These are phyloP conservation scores for Epichloe baconii DNA, from an alignment of 2,329 filamentous ascomycete species.

Conservation along the genomic window DNA sequence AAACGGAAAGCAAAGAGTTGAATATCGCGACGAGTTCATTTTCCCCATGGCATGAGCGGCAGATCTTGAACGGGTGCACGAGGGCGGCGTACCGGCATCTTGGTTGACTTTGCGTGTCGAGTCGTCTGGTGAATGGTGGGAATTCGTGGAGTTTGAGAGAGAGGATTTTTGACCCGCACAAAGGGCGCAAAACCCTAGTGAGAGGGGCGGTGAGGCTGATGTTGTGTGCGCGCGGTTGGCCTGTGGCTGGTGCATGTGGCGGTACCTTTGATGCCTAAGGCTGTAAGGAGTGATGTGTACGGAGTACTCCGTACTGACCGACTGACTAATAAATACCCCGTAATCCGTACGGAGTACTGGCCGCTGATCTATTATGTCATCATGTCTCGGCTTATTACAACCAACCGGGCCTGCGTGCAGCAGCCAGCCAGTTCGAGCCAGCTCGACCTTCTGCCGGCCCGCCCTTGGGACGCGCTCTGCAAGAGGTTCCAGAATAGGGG, in stretches of 20 bases:
- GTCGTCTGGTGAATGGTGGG: constrained; percentile 22
- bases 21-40: not conserved
- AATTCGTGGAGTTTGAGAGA: constrained; percentile 18
- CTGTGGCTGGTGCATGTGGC: not conserved
- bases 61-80: constrained; percentile 3
- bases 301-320: too few species aligned
- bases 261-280: not conserved
- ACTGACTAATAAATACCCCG: not conserved
- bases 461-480: not conserved
- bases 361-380: too few species aligned
- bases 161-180: constrained; percentile 22
- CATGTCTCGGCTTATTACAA: too few species aligned
- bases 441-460: not conserved
- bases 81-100: constrained; percentile 27
- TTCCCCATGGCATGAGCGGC: not conserved
- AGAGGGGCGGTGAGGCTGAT: not conserved
- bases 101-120: constrained; percentile 26
- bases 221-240: not conserved
- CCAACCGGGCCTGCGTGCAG: too few species aligned
- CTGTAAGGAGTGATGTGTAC: fast-evolving
- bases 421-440: not conserved
- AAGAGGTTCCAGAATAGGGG: constrained; percentile 7
- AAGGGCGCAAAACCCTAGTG: constrained; percentile 27
- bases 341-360: too few species aligned
- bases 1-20: not conserved